These are phyloP conservation scores for Jatropha curcas DNA, from an alignment of 345 rosid species.

Conservation along the genomic window DNA sequence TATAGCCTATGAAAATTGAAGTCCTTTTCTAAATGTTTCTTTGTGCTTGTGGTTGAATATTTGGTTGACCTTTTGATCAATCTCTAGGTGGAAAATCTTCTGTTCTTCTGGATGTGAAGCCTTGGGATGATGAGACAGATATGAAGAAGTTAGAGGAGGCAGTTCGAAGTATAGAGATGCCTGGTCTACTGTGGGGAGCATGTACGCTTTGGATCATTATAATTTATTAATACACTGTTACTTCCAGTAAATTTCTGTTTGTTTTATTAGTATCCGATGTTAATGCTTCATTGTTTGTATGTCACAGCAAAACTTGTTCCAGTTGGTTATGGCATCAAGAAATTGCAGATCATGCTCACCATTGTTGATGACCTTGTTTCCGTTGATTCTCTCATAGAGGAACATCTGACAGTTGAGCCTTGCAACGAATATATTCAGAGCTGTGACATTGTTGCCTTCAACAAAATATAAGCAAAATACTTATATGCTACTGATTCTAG, in stretches of 20 bases:
- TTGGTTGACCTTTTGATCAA: conserved; percentile 1
- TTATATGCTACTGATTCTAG: background rate
- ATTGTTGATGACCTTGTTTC: conserved; percentile 95
- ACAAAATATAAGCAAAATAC: conserved; percentile 60
- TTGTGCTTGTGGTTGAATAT: too few species aligned
- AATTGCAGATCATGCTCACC: conserved; percentile 81
- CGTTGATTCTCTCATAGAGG: conserved; percentile 76
- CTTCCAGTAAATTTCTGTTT: background rate
- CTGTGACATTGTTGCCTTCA: conserved; percentile 93
- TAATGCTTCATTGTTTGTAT: conserved; percentile 3
- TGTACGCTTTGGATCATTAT: conserved; percentile 44
- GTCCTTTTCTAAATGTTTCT: too few species aligned
- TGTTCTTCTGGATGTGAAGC: conserved; percentile 84
- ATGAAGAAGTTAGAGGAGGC: conserved; percentile 87
- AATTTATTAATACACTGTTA: background rate
- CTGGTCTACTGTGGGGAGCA: conserved; percentile 95
- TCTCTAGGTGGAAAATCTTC: conserved; percentile 87
- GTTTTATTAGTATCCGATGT: background rate
- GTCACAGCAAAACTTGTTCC: conserved; percentile 76
- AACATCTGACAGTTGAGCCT: conserved; percentile 71
- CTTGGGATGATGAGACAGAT: conserved; percentile 99
- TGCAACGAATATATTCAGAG: conserved; percentile 78
- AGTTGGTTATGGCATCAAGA: conserved; percentile 95
- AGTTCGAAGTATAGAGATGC: conserved; percentile 69
- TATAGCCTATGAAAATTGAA: too few species aligned